A percentile compares a stretch with the other conserved stretches of the same genome.
Evolutionary conservation across 2,329 filamentous ascomycete genomes (phyloP).

Genomic region (Stenocarpella maydis): DNA sequence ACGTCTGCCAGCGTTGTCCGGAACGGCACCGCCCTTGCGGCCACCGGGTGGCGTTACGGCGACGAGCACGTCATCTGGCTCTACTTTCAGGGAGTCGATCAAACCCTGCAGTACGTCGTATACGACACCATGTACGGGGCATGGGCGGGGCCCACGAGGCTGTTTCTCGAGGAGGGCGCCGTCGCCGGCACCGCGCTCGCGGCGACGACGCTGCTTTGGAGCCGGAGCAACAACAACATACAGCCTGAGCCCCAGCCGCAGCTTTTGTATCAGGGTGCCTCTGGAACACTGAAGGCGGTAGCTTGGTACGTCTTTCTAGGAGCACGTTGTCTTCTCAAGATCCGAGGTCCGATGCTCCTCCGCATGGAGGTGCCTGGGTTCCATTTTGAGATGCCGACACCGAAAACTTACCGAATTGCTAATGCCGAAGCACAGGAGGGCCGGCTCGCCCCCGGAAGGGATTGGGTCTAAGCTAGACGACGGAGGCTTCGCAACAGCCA

Average conservation of each 20-base stretch:
- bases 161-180: not conserved
- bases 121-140: conserved; percentile 8
- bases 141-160: conserved; percentile 4
- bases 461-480: not conserved
- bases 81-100: not conserved
- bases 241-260: conserved; percentile 9
- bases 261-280: conserved; percentile 5
- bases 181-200: conserved; percentile 3
- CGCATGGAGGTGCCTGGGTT: not conserved
- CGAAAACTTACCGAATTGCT: not conserved
- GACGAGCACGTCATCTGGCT: conserved; percentile 12
- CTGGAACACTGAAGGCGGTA: not conserved
- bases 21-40: conserved; percentile 10
- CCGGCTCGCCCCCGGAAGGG: not conserved
- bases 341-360: not conserved
- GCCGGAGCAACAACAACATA: not conserved
- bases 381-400: not conserved
- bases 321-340: not conserved
- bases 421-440: not conserved
- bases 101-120: not conserved
- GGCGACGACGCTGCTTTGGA: conserved; percentile 17
- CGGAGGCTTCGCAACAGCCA: not conserved
- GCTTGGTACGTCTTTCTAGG: conserved; percentile 2
- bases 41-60: conserved; percentile 13
- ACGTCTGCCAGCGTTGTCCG: conserved; percentile 1